Percentiles rank a stretch among this genome's conserved stretches.
phyloP scores from a whole-genome alignment of 1,284 basidiomycete species.

The Cryptococcus sp. region DNA sequence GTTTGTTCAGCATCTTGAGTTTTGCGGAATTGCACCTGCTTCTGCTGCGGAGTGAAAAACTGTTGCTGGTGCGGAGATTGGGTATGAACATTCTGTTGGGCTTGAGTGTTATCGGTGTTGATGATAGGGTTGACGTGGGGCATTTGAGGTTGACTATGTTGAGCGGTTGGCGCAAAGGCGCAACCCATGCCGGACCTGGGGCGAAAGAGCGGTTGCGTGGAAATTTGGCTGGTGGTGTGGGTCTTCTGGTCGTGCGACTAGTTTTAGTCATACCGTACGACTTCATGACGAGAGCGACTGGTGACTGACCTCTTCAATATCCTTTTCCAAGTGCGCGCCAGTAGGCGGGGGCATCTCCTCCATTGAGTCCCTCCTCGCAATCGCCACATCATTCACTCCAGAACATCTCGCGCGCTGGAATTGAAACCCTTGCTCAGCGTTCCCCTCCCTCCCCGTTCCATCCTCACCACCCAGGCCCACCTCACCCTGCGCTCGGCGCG shows the following conservation, averaged over 20 bases:
- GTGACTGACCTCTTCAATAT: too few relatives aligned
- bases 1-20: conserved; percentile 82
- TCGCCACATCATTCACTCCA: too few relatives aligned
- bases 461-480: too few relatives aligned
- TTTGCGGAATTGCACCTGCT: conserved; percentile 70
- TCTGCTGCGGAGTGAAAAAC: conserved; percentile 40
- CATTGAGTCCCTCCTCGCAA: neutral
- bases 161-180: neutral
- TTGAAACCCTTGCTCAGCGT: too few relatives aligned
- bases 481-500: too few relatives aligned
- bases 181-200: neutral
- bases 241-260: too few relatives aligned
- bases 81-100: too few relatives aligned
- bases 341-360: neutral
- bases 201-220: neutral
- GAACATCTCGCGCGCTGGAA: too few relatives aligned
- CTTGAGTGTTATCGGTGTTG: neutral
- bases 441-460: too few relatives aligned
- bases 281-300: too few relatives aligned
- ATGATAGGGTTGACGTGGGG: neutral
- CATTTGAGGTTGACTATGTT: neutral
- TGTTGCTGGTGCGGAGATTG: neutral
- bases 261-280: too few relatives aligned
- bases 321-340: neutral
- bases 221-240: neutral